Conservation (phyloP, 768 basidiomycete species). For the Naganishia kalamii region DNA sequence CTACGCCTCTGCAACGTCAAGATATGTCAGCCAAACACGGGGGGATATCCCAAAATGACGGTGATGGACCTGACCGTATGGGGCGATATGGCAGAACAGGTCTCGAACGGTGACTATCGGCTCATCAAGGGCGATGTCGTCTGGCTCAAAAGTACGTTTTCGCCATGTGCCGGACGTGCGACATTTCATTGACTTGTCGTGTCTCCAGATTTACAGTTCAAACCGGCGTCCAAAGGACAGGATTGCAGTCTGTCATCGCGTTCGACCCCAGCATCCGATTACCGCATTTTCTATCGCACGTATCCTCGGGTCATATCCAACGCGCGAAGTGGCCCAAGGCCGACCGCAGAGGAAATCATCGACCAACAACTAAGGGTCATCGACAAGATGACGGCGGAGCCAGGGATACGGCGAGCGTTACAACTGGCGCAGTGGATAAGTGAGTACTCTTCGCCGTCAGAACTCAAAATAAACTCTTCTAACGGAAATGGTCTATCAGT, state of each 20-base stretch:
- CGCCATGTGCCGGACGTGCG: background rate
- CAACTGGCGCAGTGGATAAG: constrained; percentile 2
- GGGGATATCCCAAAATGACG: background rate
- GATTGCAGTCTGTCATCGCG: background rate
- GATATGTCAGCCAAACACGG: background rate
- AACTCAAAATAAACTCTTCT: no score
- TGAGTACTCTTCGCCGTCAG: background rate
- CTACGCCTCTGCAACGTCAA: background rate
- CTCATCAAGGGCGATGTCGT: constrained; percentile 14
- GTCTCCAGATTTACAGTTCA: background rate
- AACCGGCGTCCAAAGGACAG: no score
- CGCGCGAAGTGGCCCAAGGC: background rate
- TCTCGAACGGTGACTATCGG: background rate
- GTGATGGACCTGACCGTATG: background rate
- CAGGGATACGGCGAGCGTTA: background rate
- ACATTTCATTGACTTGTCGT: background rate
- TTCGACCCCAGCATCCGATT: background rate
- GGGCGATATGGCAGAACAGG: constrained; percentile 9
- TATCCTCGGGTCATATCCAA: background rate
- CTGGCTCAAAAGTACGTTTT: constrained; percentile 17
- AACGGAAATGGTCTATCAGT: no score
- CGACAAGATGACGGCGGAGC: background rate
- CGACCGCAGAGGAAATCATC: background rate
- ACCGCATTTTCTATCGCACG: constrained; percentile 13
- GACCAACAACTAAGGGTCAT: background rate